These are phyloP conservation scores for Stenocarpella maydis DNA, from an alignment of 2,329 filamentous ascomycete genomes.

Conservation along the genomic window DNA sequence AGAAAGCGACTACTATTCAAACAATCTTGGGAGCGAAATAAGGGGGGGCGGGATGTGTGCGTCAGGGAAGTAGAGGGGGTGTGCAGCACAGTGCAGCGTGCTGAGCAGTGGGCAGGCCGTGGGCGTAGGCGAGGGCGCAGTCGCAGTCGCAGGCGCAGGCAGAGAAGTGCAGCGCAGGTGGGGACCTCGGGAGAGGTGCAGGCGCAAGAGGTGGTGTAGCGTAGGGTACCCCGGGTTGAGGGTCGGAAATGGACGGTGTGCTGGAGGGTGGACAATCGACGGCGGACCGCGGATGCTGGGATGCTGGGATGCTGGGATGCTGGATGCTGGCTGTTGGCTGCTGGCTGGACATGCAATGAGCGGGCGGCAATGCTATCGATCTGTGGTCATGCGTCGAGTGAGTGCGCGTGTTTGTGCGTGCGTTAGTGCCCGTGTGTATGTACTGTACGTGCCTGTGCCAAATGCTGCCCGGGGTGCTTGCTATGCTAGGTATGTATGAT, in stretches of 20 bases:
- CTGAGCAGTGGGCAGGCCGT: slow-evolving; percentile 1
- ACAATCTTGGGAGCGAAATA: slow-evolving; percentile 23
- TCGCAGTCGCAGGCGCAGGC: not conserved
- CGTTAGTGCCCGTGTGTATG: not conserved
- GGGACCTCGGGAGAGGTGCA: slow-evolving; percentile 11
- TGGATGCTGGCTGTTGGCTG: not conserved
- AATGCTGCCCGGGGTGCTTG: slow-evolving; percentile 2
- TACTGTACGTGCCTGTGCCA: not conserved
- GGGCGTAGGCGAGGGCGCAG: not conserved
- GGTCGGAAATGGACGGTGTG: not conserved
- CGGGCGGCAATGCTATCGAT: not conserved
- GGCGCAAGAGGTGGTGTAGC: not conserved
- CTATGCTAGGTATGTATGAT: not conserved
- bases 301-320: too few relatives aligned
- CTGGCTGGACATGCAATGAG: slow-evolving; percentile 20
- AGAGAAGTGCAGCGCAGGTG: not conserved
- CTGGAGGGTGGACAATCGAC: too few relatives aligned
- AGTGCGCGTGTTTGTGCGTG: too few relatives aligned
- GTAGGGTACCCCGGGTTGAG: not conserved
- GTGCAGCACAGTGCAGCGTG: slow-evolving; percentile 7
- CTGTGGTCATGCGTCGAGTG: too few relatives aligned
- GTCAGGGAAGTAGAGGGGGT: slow-evolving; percentile 18
- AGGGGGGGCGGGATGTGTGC: slow-evolving; percentile 22
- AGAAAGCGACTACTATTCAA: slow-evolving; percentile 15
- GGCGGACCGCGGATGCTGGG: not conserved